These are phyloP conservation scores for Pelargonium australe DNA, from an alignment of 441 rosid species.

Conservation along the genomic window DNA sequence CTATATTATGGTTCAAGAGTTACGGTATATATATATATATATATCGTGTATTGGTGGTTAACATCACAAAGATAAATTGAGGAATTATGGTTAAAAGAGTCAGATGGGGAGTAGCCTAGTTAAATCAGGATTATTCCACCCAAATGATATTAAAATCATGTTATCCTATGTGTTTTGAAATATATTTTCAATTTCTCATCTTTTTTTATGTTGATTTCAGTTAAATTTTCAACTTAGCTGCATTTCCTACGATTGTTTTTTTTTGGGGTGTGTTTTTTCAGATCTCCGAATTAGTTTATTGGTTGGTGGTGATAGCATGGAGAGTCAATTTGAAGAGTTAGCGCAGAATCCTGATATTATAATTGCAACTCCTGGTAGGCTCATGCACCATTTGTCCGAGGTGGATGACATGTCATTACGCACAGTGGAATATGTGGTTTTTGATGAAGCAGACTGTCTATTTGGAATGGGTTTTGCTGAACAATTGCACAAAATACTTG, in stretches of 20 bases:
- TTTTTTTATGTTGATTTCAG: background rate
- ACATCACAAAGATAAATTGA: too few relatives aligned
- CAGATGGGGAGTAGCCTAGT: too few relatives aligned
- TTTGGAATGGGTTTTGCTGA: slow-evolving; percentile 92
- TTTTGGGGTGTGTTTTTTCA: slow-evolving; percentile 18
- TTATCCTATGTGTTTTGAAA: too few relatives aligned
- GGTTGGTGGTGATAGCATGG: slow-evolving; percentile 97
- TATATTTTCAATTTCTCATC: too few relatives aligned
- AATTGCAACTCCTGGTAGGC: slow-evolving; percentile 91
- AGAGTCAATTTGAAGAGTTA: slow-evolving; percentile 82
- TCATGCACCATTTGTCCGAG: slow-evolving; percentile 92
- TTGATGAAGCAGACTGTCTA: slow-evolving; percentile 88
- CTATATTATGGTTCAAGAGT: background rate
- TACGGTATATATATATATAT: background rate
- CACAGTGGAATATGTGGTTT: slow-evolving; percentile 85
- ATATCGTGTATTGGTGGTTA: too few relatives aligned
- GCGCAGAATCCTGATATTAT: slow-evolving; percentile 85
- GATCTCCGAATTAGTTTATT: slow-evolving; percentile 79
- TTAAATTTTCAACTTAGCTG: background rate
- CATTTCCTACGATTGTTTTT: background rate
- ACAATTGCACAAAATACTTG: slow-evolving; percentile 70
- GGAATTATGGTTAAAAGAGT: too few relatives aligned
- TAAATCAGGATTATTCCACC: too few relatives aligned
- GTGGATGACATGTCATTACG: slow-evolving; percentile 83
- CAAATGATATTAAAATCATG: too few relatives aligned